Base-by-base conservation (phyloP, 2,329 filamentous ascomycete genomes). In the Endothia cerciana region DNA sequence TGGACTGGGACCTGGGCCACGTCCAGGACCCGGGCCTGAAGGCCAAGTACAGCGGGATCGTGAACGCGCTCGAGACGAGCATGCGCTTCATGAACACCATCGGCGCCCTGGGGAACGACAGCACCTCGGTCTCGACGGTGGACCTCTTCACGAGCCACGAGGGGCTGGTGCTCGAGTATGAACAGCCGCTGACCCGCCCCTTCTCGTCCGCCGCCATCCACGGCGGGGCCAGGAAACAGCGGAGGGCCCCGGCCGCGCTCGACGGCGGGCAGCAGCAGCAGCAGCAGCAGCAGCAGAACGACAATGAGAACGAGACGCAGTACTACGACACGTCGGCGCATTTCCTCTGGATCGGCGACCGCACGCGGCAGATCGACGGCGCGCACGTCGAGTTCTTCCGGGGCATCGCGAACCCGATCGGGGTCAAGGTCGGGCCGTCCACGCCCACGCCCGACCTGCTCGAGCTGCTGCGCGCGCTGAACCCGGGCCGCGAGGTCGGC, bases 351-450 rank as follows among this genome's bases (percentile, higher is more conserved):
- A 96, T 99, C 72, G 95, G 95, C 63, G 95, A 99, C 78, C 91
- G 95, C 70, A 99, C 95, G 1, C 88, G 95, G 57, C 94, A 98
- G 79, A 87, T 97, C 56, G 91, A 95, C 75, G 92, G 94, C 72
- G 94, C 91, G 0, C 95, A 99, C 78, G 91, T 99, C 69, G 95
- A 99, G 79, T 99, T 96, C 83, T 97, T 98, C 85, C 91, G 95
- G 56, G 95, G 95, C 66, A 91, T 99, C 71, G 90, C 92, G 73
- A 99, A 99, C 80, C 95, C 95, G 0, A 92, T 99, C 72, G 95
- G 95, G 68, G 90, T 99, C 79, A 99, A 99, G 78, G 91, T 99
- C 65, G 95, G 95, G 0, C 95, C 95, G 10, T 91, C 89, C 5
- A 97, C 97, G 74, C 86, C 89, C 2, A 82, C 86, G 0, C 80